Evolutionary conservation across 495 filamentous ascomycete species (phyloP).

Genomic region (Penicillium longicatenatum): DNA sequence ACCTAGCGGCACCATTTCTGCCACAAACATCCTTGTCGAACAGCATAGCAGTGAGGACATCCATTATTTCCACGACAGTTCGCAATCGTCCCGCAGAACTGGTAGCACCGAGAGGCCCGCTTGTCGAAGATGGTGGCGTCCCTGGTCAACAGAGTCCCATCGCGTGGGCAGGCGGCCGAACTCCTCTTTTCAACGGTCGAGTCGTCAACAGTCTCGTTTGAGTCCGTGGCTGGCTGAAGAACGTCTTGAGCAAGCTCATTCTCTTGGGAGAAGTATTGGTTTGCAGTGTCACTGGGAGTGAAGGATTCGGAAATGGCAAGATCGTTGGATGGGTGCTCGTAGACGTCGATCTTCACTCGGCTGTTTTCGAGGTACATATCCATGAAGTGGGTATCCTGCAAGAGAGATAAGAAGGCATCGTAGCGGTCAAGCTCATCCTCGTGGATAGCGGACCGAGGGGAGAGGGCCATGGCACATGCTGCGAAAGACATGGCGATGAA

Average conservation of each 20-base stretch:
- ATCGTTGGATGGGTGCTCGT: slow-evolving; percentile 12
- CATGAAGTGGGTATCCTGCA: slow-evolving; percentile 12
- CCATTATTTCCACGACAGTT: slow-evolving; percentile 15
- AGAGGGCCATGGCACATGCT: slow-evolving; percentile 4
- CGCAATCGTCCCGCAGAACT: slow-evolving; percentile 16
- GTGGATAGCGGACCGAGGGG: slow-evolving; percentile 12
- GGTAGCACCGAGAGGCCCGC: slow-evolving; percentile 14
- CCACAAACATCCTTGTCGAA: slow-evolving; percentile 15
- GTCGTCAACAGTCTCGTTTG: not conserved
- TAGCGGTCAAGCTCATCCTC: slow-evolving; percentile 18
- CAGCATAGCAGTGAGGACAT: slow-evolving; percentile 17
- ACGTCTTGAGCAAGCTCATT: not conserved
- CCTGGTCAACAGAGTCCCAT: not conserved
- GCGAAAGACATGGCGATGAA: not conserved
- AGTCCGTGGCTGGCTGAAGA: not conserved
- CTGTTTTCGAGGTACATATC: slow-evolving; percentile 15
- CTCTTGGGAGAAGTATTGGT: slow-evolving; percentile 8
- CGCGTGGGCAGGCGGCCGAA: not conserved
- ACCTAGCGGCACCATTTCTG: slow-evolving; percentile 18
- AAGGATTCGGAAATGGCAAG: slow-evolving; percentile 5
- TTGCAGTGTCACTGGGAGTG: slow-evolving; percentile 11
- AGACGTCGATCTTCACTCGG: slow-evolving; percentile 17
- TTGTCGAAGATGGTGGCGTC: slow-evolving; percentile 5
- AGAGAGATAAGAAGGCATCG: slow-evolving; percentile 6
- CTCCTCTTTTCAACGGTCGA: not conserved